Conservation (phyloP, 2,329 filamentous ascomycete genomes). For the Balansia obtecta region DNA sequence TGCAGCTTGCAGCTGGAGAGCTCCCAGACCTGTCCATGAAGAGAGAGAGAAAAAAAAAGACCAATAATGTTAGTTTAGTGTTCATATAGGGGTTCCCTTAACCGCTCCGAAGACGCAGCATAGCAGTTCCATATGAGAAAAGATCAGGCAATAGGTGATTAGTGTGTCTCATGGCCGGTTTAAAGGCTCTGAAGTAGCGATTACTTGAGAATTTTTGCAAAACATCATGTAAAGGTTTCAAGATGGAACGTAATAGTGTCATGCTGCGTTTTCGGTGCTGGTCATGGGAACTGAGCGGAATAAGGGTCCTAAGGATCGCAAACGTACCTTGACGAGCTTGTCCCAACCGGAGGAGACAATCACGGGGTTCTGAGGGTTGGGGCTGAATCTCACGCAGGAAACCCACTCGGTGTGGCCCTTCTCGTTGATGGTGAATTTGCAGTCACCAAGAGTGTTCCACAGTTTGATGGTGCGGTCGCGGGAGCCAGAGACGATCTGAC, state of each 20-base stretch:
- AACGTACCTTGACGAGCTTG: slow-evolving; percentile 98
- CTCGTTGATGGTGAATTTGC: slow-evolving; percentile 99
- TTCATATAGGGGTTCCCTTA: background rate
- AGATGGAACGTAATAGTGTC: background rate
- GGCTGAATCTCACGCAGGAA: slow-evolving; percentile 98
- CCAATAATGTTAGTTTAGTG: slow-evolving; percentile 4
- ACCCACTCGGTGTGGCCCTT: slow-evolving; percentile 99
- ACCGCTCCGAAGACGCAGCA: background rate
- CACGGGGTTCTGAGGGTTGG: slow-evolving; percentile 99
- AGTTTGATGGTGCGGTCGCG: slow-evolving; percentile 99
- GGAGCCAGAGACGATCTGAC: slow-evolving; percentile 97
- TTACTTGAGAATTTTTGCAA: slow-evolving; percentile 78
- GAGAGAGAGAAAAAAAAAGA: background rate
- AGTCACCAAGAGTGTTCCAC: slow-evolving; percentile 99
- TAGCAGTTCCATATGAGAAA: background rate
- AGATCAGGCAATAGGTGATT: slow-evolving; percentile 80
- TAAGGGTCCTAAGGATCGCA: background rate
- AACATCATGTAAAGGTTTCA: slow-evolving; percentile 61
- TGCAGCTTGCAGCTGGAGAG: slow-evolving; percentile 98
- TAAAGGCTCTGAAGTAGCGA: slow-evolving; percentile 99
- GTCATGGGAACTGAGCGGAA: background rate
- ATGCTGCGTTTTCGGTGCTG: background rate
- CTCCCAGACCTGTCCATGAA: slow-evolving; percentile 81
- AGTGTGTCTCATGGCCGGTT: slow-evolving; percentile 88
- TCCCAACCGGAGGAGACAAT: slow-evolving; percentile 98